A percentile compares a stretch with the other conserved stretches of the same genome.
phyloP scores from a whole-genome alignment of 768 basidiomycete species.

The Floccularia luteovirens region DNA sequence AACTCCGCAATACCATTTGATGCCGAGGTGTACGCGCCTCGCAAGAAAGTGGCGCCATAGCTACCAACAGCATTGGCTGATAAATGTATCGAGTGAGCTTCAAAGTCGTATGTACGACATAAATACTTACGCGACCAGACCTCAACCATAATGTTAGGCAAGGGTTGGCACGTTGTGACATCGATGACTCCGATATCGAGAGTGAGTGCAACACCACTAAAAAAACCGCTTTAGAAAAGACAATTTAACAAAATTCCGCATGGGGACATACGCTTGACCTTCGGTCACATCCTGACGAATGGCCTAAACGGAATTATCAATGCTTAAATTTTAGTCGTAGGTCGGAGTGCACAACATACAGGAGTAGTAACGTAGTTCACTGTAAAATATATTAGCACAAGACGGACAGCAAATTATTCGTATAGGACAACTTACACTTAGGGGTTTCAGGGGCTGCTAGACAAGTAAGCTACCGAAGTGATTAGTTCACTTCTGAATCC shows the following conservation, averaged over 20 bases:
- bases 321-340: neutral
- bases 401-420: too few species aligned
- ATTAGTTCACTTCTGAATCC: neutral
- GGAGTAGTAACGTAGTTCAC: constrained; percentile 13
- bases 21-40: constrained; percentile 25
- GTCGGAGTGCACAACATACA: constrained; percentile 3
- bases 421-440: constrained; percentile 7
- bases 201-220: constrained; percentile 22
- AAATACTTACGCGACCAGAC: constrained; percentile 18
- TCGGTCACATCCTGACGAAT: constrained; percentile 15
- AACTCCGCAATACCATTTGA: constrained; percentile 30
- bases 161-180: constrained; percentile 25
- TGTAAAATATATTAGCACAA: constrained; percentile 1
- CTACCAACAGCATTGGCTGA: constrained; percentile 25
- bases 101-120: neutral
- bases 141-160: constrained; percentile 25
- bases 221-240: neutral
- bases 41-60: constrained; percentile 22
- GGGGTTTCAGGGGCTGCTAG: constrained; percentile 12
- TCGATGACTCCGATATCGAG: constrained; percentile 30
- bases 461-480: constrained; percentile 9
- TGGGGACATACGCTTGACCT: constrained; percentile 11
- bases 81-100: neutral
- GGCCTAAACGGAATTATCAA: constrained; percentile 3
- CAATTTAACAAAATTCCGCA: neutral